Conservation (phyloP, 2,329 filamentous ascomycete species). For the Acarospora socialis region DNA sequence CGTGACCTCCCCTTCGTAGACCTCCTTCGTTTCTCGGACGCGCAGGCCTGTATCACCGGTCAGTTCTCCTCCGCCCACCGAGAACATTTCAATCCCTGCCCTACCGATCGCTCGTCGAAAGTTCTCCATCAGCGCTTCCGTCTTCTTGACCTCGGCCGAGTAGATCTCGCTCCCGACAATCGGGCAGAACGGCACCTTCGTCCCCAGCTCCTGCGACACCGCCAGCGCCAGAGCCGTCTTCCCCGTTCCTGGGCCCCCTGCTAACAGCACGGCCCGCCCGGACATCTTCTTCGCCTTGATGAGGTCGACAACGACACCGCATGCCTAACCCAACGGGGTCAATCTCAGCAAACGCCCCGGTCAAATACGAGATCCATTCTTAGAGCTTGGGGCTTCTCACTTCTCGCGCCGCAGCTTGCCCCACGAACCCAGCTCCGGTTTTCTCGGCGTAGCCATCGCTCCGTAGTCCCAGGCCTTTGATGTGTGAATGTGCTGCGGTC, state of each 20-base stretch:
- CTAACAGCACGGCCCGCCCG: slow-evolving; percentile 80
- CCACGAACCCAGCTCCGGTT: slow-evolving; percentile 71
- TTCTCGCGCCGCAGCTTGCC: slow-evolving; percentile 77
- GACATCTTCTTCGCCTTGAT: slow-evolving; percentile 97
- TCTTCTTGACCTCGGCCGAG: slow-evolving; percentile 98
- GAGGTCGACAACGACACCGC: slow-evolving; percentile 87
- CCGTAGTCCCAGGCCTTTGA: slow-evolving; percentile 83
- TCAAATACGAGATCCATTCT: no score
- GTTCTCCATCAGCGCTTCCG: slow-evolving; percentile 97
- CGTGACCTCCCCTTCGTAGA: slow-evolving; percentile 97
- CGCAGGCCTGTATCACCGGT: slow-evolving; percentile 45
- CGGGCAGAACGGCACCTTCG: slow-evolving; percentile 95
- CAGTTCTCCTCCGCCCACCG: background rate
- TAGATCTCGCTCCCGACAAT: slow-evolving; percentile 98
- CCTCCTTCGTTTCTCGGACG: slow-evolving; percentile 96
- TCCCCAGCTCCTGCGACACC: slow-evolving; percentile 91
- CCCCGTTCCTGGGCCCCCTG: slow-evolving; percentile 87
- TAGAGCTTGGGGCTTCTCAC: no score
- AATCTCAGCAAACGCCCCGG: background rate
- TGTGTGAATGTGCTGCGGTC: slow-evolving; percentile 93
- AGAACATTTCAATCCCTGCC: slow-evolving; percentile 4
- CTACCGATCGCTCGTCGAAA: slow-evolving; percentile 87
- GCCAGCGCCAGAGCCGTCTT: slow-evolving; percentile 94
- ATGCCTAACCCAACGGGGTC: slow-evolving; percentile 46
- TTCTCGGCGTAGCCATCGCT: slow-evolving; percentile 73